Evolutionary conservation across 2,329 filamentous ascomycete genomes (phyloP), one percentile per base, ranked within the genome.

Genomic region (Hypoxylon rubiginosum): DNA sequence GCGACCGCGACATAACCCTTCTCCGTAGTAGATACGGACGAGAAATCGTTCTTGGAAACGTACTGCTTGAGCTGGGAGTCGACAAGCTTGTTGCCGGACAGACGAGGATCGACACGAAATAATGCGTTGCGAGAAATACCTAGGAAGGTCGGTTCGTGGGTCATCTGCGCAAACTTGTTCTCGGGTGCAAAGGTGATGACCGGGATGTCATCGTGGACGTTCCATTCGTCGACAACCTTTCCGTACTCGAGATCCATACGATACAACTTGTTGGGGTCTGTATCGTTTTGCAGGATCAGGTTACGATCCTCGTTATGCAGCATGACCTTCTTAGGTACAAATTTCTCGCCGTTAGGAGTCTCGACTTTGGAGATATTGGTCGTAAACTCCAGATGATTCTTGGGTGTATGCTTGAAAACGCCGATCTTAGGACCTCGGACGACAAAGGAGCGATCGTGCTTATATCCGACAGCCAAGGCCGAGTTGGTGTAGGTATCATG

Each of bases 171-270:
- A 75, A 97, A 99, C 88, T 99, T 99, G 86, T 91, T 97, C 79
- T 97, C 94, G 0, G 96, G 96, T 0, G 93, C 93, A 79, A 98
- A 98, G 9, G 91, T 96, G 58, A 92, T 90, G 66, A 98, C 92
- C 0, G 93, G 91, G 59, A 99, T 97, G 77, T 98, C 93, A 68
- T 99, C 95, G 76, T 99, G 95, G 13, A 99, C 88, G 73, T 97
- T 97, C 96, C 96, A 99, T 80, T 99, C 96, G 75, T 99, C 96
- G 1, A 98, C 94, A 36, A 99, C 92, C 82, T 97, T 98, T 71
- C 96, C 96, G 73, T 97, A 97, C 79, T 99, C 95, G 48, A 99
- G 85, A 81, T 99, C 96, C 96, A 99, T 98, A 49, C 93, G 92
- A 79, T 94, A 99, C 1, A 99, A 86, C 55, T 93, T 94, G 82